Evolutionary conservation across 805 yeast genomes (phyloP).

Genomic region (Kazachstania psychrophila): DNA sequence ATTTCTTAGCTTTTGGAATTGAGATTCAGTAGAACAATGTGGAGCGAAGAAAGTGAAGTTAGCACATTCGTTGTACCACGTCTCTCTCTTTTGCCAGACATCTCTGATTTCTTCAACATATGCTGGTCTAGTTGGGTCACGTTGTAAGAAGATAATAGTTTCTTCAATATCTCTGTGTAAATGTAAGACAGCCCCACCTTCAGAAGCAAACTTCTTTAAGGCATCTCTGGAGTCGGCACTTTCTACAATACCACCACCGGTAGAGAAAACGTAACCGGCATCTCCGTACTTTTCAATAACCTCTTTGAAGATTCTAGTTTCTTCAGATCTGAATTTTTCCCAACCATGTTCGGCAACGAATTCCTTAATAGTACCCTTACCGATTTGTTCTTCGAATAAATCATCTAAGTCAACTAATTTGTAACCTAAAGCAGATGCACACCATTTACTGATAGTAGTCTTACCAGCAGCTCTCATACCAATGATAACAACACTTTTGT

Average conservation of each 20-base stretch:
- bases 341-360: slow-evolving; percentile 64
- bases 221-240: slow-evolving; percentile 53
- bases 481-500: slow-evolving; percentile 57
- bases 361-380: slow-evolving; percentile 42
- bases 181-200: slow-evolving; percentile 78
- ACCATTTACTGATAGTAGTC: slow-evolving; percentile 74
- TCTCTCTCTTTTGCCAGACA: slow-evolving; percentile 79
- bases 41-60: slow-evolving; percentile 70
- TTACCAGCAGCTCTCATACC: slow-evolving; percentile 99
- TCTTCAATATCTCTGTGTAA: slow-evolving; percentile 80
- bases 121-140: slow-evolving; percentile 83
- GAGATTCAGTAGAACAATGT: slow-evolving; percentile 48
- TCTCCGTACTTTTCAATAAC: slow-evolving; percentile 31
- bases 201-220: slow-evolving; percentile 43
- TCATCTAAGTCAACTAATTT: slow-evolving; percentile 67
- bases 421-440: slow-evolving; percentile 60
- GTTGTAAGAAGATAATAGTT: slow-evolving; percentile 62
- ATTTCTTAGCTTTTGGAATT: slow-evolving; percentile 47
- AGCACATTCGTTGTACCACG: slow-evolving; percentile 72
- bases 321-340: slow-evolving; percentile 75
- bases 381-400: slow-evolving; percentile 47
- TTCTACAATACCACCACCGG: slow-evolving; percentile 97
- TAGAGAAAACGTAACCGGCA: slow-evolving; percentile 63
- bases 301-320: slow-evolving; percentile 46
- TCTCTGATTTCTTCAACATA: slow-evolving; percentile 66